Base-by-base conservation (phyloP, 345 rosid species). In the Syzygium oleosum region DNA sequence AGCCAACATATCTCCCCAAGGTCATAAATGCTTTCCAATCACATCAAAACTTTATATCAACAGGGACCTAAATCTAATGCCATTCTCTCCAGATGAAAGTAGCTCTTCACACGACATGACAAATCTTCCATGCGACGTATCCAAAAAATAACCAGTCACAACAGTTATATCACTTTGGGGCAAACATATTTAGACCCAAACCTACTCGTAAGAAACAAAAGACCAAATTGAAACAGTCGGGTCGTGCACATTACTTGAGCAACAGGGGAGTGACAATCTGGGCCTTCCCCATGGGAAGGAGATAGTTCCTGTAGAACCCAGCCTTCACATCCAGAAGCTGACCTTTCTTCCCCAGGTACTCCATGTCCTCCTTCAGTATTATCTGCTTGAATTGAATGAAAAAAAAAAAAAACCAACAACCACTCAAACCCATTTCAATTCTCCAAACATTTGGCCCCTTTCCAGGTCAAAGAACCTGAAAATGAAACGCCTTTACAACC, bases 251-350 rank as follows among this genome's bases (percentile, higher is more conserved):
- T 87, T 95, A 97, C 99, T 96, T 98, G 93, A 96, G 95, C 5
- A 95, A 88, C 88, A 68, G 8, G 9, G 98, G 93, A 92, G 99
- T 98, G 88, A 96, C 93, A 92, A 95, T 92, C 93, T 94, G 97
- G 27, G 98, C 99, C 89, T 93, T 96, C 87, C 98, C 99, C 87
- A 90, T 91, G 3, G 99, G 98, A 85, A 91, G 90, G 58, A 98
- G 96, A 91, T 63, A 98, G 92, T 96, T 98, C 92, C 99, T 94
- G 91, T 93, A 95, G 89, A 68, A 97, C 6, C 99, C 99, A n/a
- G 97, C 96, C 89, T 91, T 96, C 88, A 97, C 99, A 88, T 96
- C 95, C 55, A 95, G 83, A 51, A 97, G 91, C 87, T 96, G 93
- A 84, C 99, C 98, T 89, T 92, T 94, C 91, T 94, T 95, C 25